Base-by-base conservation (phyloP, 768 basidiomycete genomes). In the Strobilomyces dryophilus region DNA sequence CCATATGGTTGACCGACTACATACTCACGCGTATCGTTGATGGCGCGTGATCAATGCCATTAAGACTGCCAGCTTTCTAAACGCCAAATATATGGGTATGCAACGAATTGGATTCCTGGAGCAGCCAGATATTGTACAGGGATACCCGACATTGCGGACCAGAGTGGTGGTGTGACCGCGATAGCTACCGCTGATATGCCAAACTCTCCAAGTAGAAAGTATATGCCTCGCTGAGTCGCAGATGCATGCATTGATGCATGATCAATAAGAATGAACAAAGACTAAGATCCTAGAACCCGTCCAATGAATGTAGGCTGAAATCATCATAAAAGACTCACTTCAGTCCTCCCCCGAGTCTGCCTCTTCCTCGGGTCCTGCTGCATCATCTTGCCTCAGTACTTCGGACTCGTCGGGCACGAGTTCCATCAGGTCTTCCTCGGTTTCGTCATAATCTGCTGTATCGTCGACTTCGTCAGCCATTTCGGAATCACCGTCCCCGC, bases 371-470 rank as follows among this genome's bases (percentile, higher is more conserved):
- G 76, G 58, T 11, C 70, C 74, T 34, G 58, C 56, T 0, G 66
- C 66, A 61, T 81, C 79, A n/a, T n/a, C 49, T 47, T 65, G n/a
- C 52, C 49, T 61, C 34, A 76, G 40, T 52, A 78, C 79, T 40
- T 76, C 72, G n/a, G 73, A 61, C 52, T 82, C 79, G 9, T 79
- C 53, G 5, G 70, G 70, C 58, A 77, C 71, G 36, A 67, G 53
- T 54, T 84, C 74, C 60, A 73, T 69, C 44, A 66, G 51, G 47
- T 76, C 73, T 27, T 69, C 74, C n/a, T 72, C 71, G 3, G 72
- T 70, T n/a, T 73, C 70, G 2, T 70, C 70, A 2, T 64, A 65
- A 10, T 61, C 67, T 0, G 53, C 64, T 3, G 55, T 54, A 17
- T 60, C 69, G 14, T 61, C 65, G 1, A 53, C 59, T 18, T 56